A percentile compares a stretch with the other conserved stretches of the same genome.
These are phyloP conservation scores for Pichia scutulata DNA, from an alignment of 805 yeast species.

Conservation along the genomic window DNA sequence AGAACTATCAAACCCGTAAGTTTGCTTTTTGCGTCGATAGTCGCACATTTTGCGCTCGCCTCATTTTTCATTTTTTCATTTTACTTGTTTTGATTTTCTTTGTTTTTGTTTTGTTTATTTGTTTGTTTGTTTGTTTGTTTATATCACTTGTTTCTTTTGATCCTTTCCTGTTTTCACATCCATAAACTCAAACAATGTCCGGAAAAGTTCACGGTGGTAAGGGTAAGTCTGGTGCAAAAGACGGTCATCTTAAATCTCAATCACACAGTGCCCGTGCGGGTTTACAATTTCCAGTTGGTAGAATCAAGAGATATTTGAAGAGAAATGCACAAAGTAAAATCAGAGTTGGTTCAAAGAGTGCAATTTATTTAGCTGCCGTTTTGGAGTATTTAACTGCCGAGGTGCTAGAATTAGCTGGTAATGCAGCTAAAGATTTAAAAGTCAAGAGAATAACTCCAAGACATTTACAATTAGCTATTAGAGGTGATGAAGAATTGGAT, in stretches of 20 bases:
- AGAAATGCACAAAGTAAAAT: slow-evolving; percentile 71
- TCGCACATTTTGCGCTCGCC: not conserved
- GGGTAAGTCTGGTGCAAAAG: slow-evolving; percentile 86
- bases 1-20: too few relatives aligned
- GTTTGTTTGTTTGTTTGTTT: slow-evolving; percentile 4
- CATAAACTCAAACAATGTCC: slow-evolving; percentile 43
- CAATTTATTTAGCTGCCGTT: slow-evolving; percentile 92
- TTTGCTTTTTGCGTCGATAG: too few relatives aligned
- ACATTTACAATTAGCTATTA: slow-evolving; percentile 91
- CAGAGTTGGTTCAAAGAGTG: slow-evolving; percentile 70
- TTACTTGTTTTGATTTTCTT: not conserved
- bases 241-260: slow-evolving; percentile 46
- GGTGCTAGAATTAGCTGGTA: slow-evolving; percentile 95
- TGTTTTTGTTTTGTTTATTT: not conserved
- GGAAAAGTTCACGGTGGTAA: slow-evolving; percentile 89
- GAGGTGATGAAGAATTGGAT: slow-evolving; percentile 97
- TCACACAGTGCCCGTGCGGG: slow-evolving; percentile 95
- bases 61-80: not conserved
- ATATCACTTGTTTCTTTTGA: not conserved
- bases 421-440: slow-evolving; percentile 93
- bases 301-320: slow-evolving; percentile 95
- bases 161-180: not conserved
- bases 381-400: slow-evolving; percentile 95
- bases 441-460: slow-evolving; percentile 97
- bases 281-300: slow-evolving; percentile 94